These are phyloP conservation scores for Sesbania bispinosa DNA, from an alignment of 306 rosid species.

Conservation along the genomic window DNA sequence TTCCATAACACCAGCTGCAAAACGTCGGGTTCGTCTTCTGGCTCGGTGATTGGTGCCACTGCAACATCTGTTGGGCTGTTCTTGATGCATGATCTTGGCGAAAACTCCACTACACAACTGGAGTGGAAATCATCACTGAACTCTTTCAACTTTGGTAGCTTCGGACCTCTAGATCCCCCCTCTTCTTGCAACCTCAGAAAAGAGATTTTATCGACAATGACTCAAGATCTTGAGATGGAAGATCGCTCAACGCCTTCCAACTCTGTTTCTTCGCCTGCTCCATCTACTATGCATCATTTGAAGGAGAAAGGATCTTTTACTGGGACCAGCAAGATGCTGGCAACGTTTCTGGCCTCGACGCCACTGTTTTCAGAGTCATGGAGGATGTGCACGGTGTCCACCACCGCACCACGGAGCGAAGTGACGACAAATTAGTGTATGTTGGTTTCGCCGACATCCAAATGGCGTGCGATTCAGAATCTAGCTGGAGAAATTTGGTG, in stretches of 20 bases:
- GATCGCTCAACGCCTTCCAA: conserved; percentile 45
- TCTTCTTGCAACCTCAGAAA: too few relatives aligned
- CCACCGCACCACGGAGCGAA: conserved; percentile 19
- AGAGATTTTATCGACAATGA: conserved; percentile 34
- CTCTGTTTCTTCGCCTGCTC: conserved; percentile 39
- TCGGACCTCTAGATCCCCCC: too few relatives aligned
- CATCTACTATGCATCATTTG: conserved; percentile 50
- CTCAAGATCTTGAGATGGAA: conserved; percentile 57
- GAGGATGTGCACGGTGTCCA: conserved; percentile 54
- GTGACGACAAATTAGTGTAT: conserved; percentile 44
- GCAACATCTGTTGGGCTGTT: too few relatives aligned
- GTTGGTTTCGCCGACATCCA: conserved; percentile 51
- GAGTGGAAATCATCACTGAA: too few relatives aligned
- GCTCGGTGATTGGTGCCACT: too few relatives aligned
- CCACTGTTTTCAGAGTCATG: conserved; percentile 66
- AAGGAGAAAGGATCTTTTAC: too few relatives aligned
- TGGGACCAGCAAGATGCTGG: conserved; percentile 60
- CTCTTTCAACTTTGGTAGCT: too few relatives aligned
- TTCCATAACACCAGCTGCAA: too few relatives aligned
- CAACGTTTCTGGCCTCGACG: conserved; percentile 54
- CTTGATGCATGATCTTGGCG: too few relatives aligned
- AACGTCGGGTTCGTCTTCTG: too few relatives aligned
- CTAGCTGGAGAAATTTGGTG: conserved; percentile 32
- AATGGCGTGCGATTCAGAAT: background rate
- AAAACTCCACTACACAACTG: too few relatives aligned